phyloP scores from a whole-genome alignment of 768 basidiomycete species.

The Leccinellum rugosiceps region DNA sequence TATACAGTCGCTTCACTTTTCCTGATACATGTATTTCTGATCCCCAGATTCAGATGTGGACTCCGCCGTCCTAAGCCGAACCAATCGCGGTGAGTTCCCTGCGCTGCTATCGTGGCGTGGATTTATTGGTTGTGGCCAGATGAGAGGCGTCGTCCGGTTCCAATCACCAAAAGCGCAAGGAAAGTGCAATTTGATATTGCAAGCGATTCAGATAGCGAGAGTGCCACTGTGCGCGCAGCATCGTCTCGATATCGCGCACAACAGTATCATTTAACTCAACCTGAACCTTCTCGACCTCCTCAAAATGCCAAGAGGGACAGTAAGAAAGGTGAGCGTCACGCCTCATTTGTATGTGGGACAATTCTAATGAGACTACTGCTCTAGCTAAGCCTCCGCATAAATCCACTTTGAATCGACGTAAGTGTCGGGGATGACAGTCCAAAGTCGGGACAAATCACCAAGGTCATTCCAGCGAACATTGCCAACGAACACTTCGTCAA shows the following conservation, averaged over 20 bases:
- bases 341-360: background rate
- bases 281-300: background rate
- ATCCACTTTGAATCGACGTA: constrained; percentile 9
- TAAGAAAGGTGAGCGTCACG: constrained; percentile 5
- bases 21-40: background rate
- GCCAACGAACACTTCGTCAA: constrained; percentile 5
- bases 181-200: constrained; percentile 16
- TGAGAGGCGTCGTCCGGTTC: background rate
- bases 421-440: background rate
- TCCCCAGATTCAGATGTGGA: constrained; percentile 19
- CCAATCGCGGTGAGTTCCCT: background rate
- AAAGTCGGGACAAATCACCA: background rate
- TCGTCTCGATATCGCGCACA: constrained; percentile 3
- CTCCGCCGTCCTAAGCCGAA: background rate
- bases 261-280: background rate
- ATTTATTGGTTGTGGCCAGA: constrained; percentile 1
- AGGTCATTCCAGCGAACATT: constrained; percentile 12
- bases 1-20: background rate
- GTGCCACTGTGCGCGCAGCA: constrained; percentile 10
- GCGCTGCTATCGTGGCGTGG: background rate
- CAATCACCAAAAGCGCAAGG: constrained; percentile 1
- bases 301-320: background rate
- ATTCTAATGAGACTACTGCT: background rate
- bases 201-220: constrained; percentile 13
- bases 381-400: constrained; percentile 9